Percentiles rank a stretch among this genome's conserved stretches.
Evolutionary conservation across 78 protist species (phyloP).

Genomic region (Acrasis kona): DNA sequence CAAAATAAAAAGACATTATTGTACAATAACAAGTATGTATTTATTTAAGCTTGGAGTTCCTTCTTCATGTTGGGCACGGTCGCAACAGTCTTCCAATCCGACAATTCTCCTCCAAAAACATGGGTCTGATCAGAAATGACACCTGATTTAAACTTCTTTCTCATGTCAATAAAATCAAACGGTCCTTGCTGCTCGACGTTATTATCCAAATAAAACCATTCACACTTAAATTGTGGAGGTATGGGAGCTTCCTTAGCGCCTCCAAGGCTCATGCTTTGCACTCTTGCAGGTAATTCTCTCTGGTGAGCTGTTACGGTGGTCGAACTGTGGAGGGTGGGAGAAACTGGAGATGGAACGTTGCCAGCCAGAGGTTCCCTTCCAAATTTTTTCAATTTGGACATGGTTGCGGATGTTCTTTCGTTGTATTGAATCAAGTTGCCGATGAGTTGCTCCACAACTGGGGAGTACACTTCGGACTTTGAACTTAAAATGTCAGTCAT

Average conservation of each 20-base stretch:
- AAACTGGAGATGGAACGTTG: too few relatives aligned
- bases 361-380: too few relatives aligned
- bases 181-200: neutral
- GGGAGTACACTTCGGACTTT: neutral
- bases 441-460: neutral
- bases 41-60: too few relatives aligned
- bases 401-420: neutral
- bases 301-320: too few relatives aligned
- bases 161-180: neutral
- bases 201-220: neutral
- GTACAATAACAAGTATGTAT: too few relatives aligned
- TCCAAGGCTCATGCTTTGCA: neutral
- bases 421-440: neutral
- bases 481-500: neutral
- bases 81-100: too few relatives aligned
- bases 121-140: neutral
- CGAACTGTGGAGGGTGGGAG: neutral
- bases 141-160: neutral
- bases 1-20: slow-evolving; percentile 1
- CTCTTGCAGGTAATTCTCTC: neutral
- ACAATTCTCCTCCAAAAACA: neutral
- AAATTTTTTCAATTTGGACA: neutral
- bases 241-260: too few relatives aligned
- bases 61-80: too few relatives aligned
- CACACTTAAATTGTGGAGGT: neutral